Conservation (phyloP, 2,329 filamentous ascomycete species). For the Geosmithia morbida region DNA sequence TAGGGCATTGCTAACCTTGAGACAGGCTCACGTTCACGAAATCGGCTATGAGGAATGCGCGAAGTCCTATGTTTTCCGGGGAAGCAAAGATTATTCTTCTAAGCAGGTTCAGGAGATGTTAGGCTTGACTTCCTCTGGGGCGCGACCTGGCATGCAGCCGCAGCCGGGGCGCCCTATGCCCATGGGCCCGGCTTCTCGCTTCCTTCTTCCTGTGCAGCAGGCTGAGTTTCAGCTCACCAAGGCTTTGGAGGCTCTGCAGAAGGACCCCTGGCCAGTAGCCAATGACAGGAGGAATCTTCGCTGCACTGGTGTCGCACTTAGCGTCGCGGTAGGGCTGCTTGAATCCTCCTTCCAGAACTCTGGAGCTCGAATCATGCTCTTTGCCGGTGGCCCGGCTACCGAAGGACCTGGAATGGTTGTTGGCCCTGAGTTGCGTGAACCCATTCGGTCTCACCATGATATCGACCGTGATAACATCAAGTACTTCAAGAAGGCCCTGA, state of each 20-base stretch:
- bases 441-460: conserved; percentile 95
- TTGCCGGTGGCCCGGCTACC: conserved; percentile 85
- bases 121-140: conserved; percentile 56
- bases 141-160: conserved; percentile 62
- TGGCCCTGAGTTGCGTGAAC: conserved; percentile 85
- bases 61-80: conserved; percentile 96
- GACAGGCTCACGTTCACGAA: conserved; percentile 83
- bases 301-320: conserved; percentile 92
- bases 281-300: conserved; percentile 82
- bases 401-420: conserved; percentile 97
- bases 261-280: conserved; percentile 93
- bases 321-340: conserved; percentile 81
- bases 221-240: conserved; percentile 97
- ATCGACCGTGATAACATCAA: conserved; percentile 99
- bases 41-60: conserved; percentile 96
- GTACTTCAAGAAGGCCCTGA: conserved; percentile 97
- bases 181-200: conserved; percentile 72
- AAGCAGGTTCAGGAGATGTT: conserved; percentile 99
- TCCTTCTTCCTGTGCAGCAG: conserved; percentile 86
- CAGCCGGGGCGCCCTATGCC: conserved; percentile 63
- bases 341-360: conserved; percentile 94
- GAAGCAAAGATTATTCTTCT: conserved; percentile 93
- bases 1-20: conserved; percentile 8
- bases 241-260: conserved; percentile 86
- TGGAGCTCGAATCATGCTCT: conserved; percentile 92